Evolutionary conservation across 345 rosid species (phyloP), one percentile per base, ranked within the genome.

Genomic region (Cardamine resedifolia): DNA sequence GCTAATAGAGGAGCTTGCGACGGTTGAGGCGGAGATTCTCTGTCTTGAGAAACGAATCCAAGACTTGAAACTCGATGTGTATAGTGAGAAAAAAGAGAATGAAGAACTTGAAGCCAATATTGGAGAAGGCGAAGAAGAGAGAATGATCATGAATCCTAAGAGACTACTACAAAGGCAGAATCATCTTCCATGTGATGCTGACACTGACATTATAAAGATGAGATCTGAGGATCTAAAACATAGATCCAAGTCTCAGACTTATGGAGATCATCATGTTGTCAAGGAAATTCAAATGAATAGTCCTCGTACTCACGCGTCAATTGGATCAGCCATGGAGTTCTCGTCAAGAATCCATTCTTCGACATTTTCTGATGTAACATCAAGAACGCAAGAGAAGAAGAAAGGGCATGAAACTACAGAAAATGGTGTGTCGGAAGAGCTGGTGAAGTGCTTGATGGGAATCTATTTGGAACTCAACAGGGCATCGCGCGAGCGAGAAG

Each of bases 21-120:
- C 81, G 74, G 94, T 84, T 59, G 96, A 93, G 76, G 94, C 90
- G 44, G 96, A 93, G 83, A 90, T 93, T 15, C 45, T 84, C 47
- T 78, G 88, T 81, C 83, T 90, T 6, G 98, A 93, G 85, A 82
- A 85, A 69, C 89, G 79, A 64, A 83, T 93, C 47, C 81, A 83
- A 50, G 88, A 79, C 70, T 56, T 90, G 62, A 90, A 89, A 82
- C 79, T 87, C 78, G 83, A 84, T 72, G 61, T 90, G 62, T 81
- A 83, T 74, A 77, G 73, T 39, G 97, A 93, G 67, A 85, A 34
- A 8, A 64, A 70, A 58, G 72, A 64, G 23, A 70, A 64, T 14
- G 50, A 58, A 58, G 80, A 65, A 31, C 76, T 71, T 10, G 50
- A 71, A 77, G 71, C 76, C 16, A 64, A 4, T 21, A 16, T 64